These are phyloP conservation scores for Lactifluus volemus DNA, from an alignment of 768 basidiomycete species.

Conservation along the genomic window DNA sequence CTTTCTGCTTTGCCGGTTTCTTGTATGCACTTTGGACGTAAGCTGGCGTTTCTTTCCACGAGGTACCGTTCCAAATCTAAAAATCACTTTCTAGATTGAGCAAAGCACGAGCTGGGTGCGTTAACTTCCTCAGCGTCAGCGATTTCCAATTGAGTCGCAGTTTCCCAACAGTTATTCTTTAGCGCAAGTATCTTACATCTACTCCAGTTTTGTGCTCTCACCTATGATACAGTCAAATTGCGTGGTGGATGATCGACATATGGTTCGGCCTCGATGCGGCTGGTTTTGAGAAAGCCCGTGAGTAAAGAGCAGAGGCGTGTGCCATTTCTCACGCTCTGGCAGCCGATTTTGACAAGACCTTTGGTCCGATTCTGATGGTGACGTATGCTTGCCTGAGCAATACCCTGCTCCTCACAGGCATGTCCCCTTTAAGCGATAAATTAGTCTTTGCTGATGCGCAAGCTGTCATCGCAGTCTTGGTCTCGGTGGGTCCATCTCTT, in stretches of 20 bases:
- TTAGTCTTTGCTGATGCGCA: neutral
- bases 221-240: conserved; percentile 43
- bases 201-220: neutral
- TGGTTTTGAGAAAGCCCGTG: conserved; percentile 78
- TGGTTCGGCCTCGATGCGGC: conserved; percentile 94
- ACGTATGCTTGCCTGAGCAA: conserved; percentile 89
- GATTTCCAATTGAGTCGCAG: neutral
- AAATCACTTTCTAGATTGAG: conserved; percentile 44
- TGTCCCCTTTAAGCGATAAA: conserved; percentile 16
- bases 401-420: conserved; percentile 83
- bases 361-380: conserved; percentile 88
- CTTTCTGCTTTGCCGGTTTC: conserved; percentile 89
- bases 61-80: neutral
- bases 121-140: conserved; percentile 16
- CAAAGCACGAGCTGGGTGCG: conserved; percentile 50
- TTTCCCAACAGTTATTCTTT: conserved; percentile 23
- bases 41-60: conserved; percentile 27
- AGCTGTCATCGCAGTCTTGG: conserved; percentile 9
- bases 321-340: conserved; percentile 10
- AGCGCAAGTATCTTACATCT: conserved; percentile 26
- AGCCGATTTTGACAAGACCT: conserved; percentile 75
- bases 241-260: conserved; percentile 93
- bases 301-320: conserved; percentile 25
- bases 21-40: conserved; percentile 91
- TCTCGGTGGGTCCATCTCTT: neutral